Conservation (phyloP, 2,329 filamentous ascomycete species). For the Arthrobotrys musiformis region DNA sequence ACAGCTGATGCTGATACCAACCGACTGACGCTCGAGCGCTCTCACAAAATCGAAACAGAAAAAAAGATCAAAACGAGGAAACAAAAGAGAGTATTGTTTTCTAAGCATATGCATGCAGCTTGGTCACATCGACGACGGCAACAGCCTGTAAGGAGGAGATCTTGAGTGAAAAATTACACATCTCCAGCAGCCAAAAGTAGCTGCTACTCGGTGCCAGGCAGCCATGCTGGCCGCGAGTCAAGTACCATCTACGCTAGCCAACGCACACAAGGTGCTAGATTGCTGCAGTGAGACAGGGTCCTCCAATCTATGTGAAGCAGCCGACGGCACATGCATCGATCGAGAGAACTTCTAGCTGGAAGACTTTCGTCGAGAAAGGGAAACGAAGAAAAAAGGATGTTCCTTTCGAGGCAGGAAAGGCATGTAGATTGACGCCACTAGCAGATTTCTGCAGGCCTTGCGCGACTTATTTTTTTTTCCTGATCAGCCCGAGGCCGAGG, state of each 20-base stretch:
- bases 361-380: not conserved
- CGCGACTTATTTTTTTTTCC: conserved; percentile 54
- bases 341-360: conserved; percentile 6
- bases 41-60: not conserved
- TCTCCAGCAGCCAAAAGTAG: conserved; percentile 30
- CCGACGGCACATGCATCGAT: conserved; percentile 43
- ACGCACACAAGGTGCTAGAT: conserved; percentile 20
- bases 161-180: conserved; percentile 36
- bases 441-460: conserved; percentile 37
- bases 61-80: not conserved
- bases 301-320: conserved; percentile 53
- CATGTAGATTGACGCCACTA: conserved; percentile 55
- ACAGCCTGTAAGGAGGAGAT: conserved; percentile 29
- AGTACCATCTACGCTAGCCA: conserved; percentile 51
- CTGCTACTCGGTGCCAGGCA: conserved; percentile 45
- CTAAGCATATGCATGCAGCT: conserved; percentile 28
- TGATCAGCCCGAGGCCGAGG: not conserved
- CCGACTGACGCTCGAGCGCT: not conserved
- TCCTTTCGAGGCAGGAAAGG: conserved; percentile 43
- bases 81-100: not conserved
- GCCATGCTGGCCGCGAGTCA: conserved; percentile 19
- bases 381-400: conserved; percentile 7
- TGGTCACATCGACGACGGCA: conserved; percentile 33
- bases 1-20: not conserved
- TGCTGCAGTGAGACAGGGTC: conserved; percentile 13